Evolutionary conservation across 805 yeast species (phyloP), one percentile per base, ranked within the genome.

Genomic region (Candida methanosorbosa): DNA sequence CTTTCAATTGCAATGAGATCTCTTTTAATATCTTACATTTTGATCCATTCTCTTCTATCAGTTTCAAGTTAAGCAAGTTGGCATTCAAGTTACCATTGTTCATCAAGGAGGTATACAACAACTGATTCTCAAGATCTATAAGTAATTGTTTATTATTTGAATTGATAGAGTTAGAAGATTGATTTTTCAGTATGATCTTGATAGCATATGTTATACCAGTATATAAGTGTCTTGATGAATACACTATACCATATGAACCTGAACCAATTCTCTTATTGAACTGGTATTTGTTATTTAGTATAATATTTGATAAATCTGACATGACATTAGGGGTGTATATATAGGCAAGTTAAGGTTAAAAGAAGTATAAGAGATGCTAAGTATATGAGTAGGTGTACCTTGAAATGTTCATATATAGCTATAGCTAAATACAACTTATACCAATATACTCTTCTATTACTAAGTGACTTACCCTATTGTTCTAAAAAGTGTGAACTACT

Each of bases 231-330:
- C 68, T 56, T 3, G 84, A 87, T 14, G 73, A 64, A 61, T 81
- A 84, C 7, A 86, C 90, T 22, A 81, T 64, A 4, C 94, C 94
- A 48, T 79, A 86, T 17, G 94, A 87, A 19, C 96, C 96, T 0
- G 90, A 72, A 7, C 95, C 95, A 9, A 81, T 69, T 44, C 73
- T 69, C 39, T 58, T 61, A 38, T 66, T 63, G 46, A 73, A 57
- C 37, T 59, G 61, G 42, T 61, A 63, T 18, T 63, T 59, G 43
- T 56, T 52, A 42, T 57, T 60, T 14, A 60, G 39, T 5, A 54
- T 48, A 3, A 60, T 43, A 23, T 50, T 52, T 1, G 57, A 36
- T 8, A 57, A 43, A n/a, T n/a, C n/a, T n/a, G n/a, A n/a, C n/a
- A n/a, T n/a, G n/a, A n/a, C n/a, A n/a, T n/a, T n/a, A n/a, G n/a